Evolutionary conservation across 2,329 filamentous ascomycete species (phyloP), one percentile per base, ranked within the genome.

Genomic region (Proliferodiscus dingleyae): DNA sequence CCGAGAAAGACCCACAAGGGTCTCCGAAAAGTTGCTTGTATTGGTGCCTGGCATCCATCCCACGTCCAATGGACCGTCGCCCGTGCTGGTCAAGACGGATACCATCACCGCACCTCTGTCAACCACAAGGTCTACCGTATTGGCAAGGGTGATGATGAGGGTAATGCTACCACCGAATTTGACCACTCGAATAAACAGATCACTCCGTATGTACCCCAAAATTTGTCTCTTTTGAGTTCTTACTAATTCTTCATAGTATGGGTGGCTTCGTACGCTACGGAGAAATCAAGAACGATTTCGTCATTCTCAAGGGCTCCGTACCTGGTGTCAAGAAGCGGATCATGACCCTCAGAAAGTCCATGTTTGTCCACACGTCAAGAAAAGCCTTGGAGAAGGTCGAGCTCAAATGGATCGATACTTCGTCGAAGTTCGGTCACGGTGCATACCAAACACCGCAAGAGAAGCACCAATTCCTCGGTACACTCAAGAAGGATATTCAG

Each of bases 1-100:
- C 93, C 93, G 64, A 89, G 93, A 71, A 98, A 98, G 89, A 98
- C 93, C 55, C 93, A 98, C 87, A 98, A 98, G 86, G 93, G 93
- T 95, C 89, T 98, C 69, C 86, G 93, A 69, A 98, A 98, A 87
- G 91, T 98, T 66, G 93, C 93, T 70, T 98, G 93, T 95, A 98
- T 98, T 74, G 93, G 93, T 87, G 93, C 93, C 66, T 98, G 93
- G 93, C 93, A 98, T 81, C 93, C 93, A 70, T 89, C 87, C 75
- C 93, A 98, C 89, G 93, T 98, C 75, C 93, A 98, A 81, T 98
- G 93, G 93, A 98, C 93, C 72, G 93, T 98, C 79, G 93, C 91
- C 71, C 93, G 93, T 87, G 93, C 93, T 60, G 93, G 93, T 95
- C 93, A 98, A 80, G 83, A 84, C 75, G 93, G 93, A 81, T 98